Evolutionary conservation across 1,284 basidiomycete species (phyloP).

Genomic region (Rhodotorula sp.): DNA sequence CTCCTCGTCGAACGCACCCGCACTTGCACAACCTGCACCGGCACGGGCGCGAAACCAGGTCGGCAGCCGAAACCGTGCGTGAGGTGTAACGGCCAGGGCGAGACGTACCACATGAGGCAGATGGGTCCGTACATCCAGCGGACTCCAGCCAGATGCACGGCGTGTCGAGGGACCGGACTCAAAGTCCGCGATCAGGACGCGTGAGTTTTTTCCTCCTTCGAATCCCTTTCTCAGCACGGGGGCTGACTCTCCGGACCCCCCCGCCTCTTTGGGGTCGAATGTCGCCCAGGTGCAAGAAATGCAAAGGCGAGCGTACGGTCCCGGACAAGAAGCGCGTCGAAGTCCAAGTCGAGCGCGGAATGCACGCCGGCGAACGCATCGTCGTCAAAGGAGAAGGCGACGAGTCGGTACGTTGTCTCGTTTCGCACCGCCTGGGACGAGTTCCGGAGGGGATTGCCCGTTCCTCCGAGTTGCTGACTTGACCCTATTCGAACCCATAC

Average conservation of each 20-base stretch:
- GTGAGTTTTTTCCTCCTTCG: slow-evolving; percentile 52
- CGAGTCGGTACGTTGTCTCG: slow-evolving; percentile 62
- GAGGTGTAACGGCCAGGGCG: slow-evolving; percentile 80
- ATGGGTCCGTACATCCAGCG: slow-evolving; percentile 51
- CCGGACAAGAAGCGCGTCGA: slow-evolving; percentile 86
- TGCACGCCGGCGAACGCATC: slow-evolving; percentile 77
- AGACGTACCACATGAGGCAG: slow-evolving; percentile 53
- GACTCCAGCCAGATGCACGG: slow-evolving; percentile 61
- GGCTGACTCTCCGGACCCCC: too few relatives aligned
- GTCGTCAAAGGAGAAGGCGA: slow-evolving; percentile 87
- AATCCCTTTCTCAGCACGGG: too few relatives aligned
- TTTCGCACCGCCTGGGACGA: too few relatives aligned
- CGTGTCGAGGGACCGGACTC: slow-evolving; percentile 76
- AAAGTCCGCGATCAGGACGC: slow-evolving; percentile 84
- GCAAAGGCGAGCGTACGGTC: slow-evolving; percentile 80
- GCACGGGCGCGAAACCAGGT: slow-evolving; percentile 71
- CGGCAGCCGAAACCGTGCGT: slow-evolving; percentile 77
- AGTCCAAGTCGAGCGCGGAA: slow-evolving; percentile 82
- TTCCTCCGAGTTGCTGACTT: too few relatives aligned
- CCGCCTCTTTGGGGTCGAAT: too few relatives aligned
- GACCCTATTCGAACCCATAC: too few relatives aligned
- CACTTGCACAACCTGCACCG: slow-evolving; percentile 75
- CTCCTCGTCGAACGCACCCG: slow-evolving; percentile 85
- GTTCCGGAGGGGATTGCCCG: too few relatives aligned
- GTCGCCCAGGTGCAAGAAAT: slow-evolving; percentile 95